Evolutionary conservation across 441 rosid species (phyloP), one percentile per base, ranked within the genome.

Genomic region (Populus hybrid): DNA sequence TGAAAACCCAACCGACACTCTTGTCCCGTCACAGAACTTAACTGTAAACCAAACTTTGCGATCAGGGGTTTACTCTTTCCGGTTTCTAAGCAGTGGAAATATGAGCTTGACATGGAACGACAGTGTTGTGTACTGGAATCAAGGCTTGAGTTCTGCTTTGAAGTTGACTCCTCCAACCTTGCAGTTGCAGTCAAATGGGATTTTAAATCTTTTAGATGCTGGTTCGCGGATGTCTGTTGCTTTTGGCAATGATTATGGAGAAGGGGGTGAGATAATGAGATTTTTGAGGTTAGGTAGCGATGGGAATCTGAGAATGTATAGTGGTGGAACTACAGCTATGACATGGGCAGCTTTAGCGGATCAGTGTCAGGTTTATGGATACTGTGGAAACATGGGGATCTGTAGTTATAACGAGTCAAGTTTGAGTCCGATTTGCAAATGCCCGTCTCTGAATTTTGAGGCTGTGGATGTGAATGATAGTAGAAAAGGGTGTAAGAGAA

Each of bases 281-380:
- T 88, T 87, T 67, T 70, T 91, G 77, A 90, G 73, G 78, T 74
- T 90, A 63, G 88, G 82, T 23, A 30, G 46, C 36, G 92, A 91
- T 86, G 95, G 95, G 76, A 91, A 91, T 73, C 74, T 91, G 84
- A 89, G 82, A 79, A 90, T 91, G 28, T 90, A 85, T 64, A 88
- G 91, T 73, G 76, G 40, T 67, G 77, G 81, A 64, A 63, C 64
- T 76, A 24, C 16, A 11, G 57, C 75, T 20, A 6, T 26, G 67
- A 80, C 81, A 66, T 91, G 95, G 95, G 78, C 87, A 0, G 91
- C 89, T 77, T 70, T 91, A 69, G 67, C 65, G 59, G 91, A 91
- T 68, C 91, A 86, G 59, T 91, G 95, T 76, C 84, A 11, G 67
- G 88, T 90, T 71, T 91, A 57, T 82, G 95, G 91, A 1, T 90